Evolutionary conservation across 2,329 filamentous ascomycete genomes (phyloP).

Genomic region (Didymosphaeria variabile): DNA sequence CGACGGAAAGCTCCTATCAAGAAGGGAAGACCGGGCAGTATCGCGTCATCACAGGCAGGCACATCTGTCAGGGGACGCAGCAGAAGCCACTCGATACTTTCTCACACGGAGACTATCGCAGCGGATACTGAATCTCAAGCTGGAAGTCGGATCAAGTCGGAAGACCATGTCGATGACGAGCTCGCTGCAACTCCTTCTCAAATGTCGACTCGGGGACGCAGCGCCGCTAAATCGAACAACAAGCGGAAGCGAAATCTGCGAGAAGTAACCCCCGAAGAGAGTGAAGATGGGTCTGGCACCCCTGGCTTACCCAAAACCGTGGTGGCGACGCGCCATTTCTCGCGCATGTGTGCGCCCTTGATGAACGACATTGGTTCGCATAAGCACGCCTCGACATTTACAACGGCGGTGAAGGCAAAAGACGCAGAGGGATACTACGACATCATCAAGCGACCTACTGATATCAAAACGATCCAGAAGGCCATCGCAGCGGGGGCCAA

Average conservation of each 20-base stretch:
- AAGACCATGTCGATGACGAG: constrained; percentile 54
- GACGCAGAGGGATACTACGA: constrained; percentile 62
- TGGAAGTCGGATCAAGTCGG: constrained; percentile 55
- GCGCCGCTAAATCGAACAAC: constrained; percentile 34
- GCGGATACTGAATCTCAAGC: constrained; percentile 52
- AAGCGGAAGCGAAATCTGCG: constrained; percentile 55
- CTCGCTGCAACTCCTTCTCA: constrained; percentile 38
- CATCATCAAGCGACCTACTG: constrained; percentile 62
- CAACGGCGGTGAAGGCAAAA: constrained; percentile 58
- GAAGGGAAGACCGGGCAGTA: constrained; percentile 50
- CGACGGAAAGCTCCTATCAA: constrained; percentile 42
- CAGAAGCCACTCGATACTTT: constrained; percentile 59
- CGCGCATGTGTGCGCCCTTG: constrained; percentile 57
- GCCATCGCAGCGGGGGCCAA: constrained; percentile 61
- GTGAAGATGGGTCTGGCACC: constrained; percentile 40
- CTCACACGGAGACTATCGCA: constrained; percentile 54
- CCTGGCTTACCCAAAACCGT: constrained; percentile 45
- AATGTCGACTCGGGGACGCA: constrained; percentile 43
- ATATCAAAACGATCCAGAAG: constrained; percentile 60
- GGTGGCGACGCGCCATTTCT: constrained; percentile 59
- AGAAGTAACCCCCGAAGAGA: constrained; percentile 43
- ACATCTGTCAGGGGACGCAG: constrained; percentile 56
- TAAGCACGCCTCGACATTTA: constrained; percentile 62
- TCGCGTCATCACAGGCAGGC: constrained; percentile 57
- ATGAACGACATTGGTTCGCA: constrained; percentile 62